These are phyloP conservation scores for Xylariaceae sp. DNA, from an alignment of 2,329 filamentous ascomycete species.

Conservation along the genomic window DNA sequence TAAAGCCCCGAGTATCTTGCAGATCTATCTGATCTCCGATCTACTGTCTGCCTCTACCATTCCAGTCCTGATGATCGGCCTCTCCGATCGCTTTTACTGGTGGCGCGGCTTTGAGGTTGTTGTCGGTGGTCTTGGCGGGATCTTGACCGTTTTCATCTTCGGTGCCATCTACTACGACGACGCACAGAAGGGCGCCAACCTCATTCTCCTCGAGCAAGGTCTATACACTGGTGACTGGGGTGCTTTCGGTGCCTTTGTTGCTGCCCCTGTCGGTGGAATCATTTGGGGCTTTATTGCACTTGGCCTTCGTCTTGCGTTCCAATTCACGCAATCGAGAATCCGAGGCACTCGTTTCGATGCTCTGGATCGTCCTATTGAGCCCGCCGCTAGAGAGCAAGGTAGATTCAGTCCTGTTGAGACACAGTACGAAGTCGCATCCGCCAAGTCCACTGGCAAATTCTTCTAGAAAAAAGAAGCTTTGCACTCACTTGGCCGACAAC, in stretches of 20 bases:
- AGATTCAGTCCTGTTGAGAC: constrained; percentile 26
- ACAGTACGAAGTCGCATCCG: constrained; percentile 32
- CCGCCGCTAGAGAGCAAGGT: constrained; percentile 21
- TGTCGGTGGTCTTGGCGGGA: constrained; percentile 71
- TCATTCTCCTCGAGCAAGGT: constrained; percentile 70
- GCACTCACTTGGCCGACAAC: too few relatives aligned
- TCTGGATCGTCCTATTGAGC: constrained; percentile 53
- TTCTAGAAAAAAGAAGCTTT: constrained; percentile 37
- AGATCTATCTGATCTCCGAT: constrained; percentile 81
- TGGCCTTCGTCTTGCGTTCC: constrained; percentile 55
- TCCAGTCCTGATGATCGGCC: constrained; percentile 70
- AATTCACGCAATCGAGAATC: constrained; percentile 55
- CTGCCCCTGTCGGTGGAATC: constrained; percentile 71
- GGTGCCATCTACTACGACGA: constrained; percentile 75
- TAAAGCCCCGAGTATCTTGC: constrained; percentile 69
- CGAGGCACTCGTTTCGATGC: constrained; percentile 64
- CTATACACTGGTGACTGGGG: constrained; percentile 78
- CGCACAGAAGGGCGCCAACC: constrained; percentile 58
- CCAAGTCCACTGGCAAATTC: constrained; percentile 50
- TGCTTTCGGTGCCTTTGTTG: constrained; percentile 79
- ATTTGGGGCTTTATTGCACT: constrained; percentile 68
- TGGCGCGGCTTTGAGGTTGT: constrained; percentile 81
- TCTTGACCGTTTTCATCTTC: constrained; percentile 78
- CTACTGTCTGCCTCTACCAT: constrained; percentile 74
- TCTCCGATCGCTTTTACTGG: constrained; percentile 64